These are phyloP conservation scores for Dissoconium aciculare DNA, from an alignment of 2,329 filamentous ascomycete species.

Conservation along the genomic window DNA sequence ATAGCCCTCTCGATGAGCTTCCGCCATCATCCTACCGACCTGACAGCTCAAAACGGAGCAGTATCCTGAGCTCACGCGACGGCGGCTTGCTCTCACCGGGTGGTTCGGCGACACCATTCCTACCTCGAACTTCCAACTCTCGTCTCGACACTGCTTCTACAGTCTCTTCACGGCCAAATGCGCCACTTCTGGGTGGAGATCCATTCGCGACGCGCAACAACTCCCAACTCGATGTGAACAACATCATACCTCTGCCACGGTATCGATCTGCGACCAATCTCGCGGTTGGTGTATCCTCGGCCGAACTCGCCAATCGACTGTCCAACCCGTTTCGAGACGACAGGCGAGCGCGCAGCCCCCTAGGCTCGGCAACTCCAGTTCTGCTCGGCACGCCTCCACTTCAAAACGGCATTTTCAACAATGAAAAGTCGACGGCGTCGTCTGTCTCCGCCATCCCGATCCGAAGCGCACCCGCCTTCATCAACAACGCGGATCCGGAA, in stretches of 20 bases:
- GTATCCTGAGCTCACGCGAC: no score
- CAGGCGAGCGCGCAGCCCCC: conserved; percentile 16
- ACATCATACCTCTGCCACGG: conserved; percentile 11
- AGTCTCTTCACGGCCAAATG: not conserved
- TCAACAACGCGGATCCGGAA: conserved; percentile 21
- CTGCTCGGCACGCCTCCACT: conserved; percentile 11
- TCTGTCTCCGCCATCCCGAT: not conserved
- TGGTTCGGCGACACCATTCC: no score
- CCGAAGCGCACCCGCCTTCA: conserved; percentile 17
- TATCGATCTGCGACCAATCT: conserved; percentile 16
- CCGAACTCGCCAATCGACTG: conserved; percentile 17
- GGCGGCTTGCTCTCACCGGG: no score
- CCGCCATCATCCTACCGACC: no score
- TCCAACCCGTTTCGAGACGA: conserved; percentile 23
- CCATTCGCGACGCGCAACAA: conserved; percentile 24
- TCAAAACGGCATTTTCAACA: not conserved
- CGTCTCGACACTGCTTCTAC: not conserved
- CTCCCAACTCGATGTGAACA: conserved; percentile 20
- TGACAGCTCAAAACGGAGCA: no score
- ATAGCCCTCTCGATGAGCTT: no score
- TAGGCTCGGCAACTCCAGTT: conserved; percentile 12
- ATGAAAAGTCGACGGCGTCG: conserved; percentile 3
- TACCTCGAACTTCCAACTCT: no score
- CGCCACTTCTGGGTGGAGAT: conserved; percentile 10
- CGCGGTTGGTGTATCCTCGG: conserved; percentile 9